A percentile compares a stretch with the other conserved stretches of the same genome.
Evolutionary conservation across 176 grass and related monocot genomes (phyloP).

Genomic region (Ensete glaucum): DNA sequence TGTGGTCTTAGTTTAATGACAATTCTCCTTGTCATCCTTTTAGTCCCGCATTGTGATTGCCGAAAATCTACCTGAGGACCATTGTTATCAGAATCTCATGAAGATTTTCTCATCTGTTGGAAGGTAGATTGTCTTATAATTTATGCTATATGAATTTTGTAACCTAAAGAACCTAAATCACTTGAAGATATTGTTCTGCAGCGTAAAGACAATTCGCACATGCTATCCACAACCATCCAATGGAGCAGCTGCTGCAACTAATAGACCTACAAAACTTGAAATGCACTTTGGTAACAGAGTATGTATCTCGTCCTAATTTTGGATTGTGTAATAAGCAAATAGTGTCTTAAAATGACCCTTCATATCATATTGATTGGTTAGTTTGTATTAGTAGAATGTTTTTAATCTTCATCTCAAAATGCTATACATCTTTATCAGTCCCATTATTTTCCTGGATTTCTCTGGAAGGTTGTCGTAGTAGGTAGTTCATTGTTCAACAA

Average conservation of each 20-base stretch:
- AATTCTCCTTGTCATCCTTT: slow-evolving; percentile 11
- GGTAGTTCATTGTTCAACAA: too few species aligned
- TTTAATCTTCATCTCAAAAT: too few species aligned
- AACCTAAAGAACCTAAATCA: not conserved
- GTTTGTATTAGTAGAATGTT: not conserved
- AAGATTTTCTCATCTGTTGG: slow-evolving; percentile 90
- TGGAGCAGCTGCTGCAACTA: slow-evolving; percentile 68
- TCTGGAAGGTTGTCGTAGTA: too few species aligned
- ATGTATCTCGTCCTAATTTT: slow-evolving; percentile 9
- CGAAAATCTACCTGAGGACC: slow-evolving; percentile 98
- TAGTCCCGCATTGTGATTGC: slow-evolving; percentile 90
- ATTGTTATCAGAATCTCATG: slow-evolving; percentile 98
- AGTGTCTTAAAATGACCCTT: too few species aligned
- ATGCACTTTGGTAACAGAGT: slow-evolving; percentile 99
- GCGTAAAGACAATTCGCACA: slow-evolving; percentile 92
- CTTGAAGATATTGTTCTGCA: slow-evolving; percentile 28
- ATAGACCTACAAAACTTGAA: slow-evolving; percentile 89
- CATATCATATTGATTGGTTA: not conserved
- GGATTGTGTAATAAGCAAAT: too few species aligned
- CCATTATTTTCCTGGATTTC: too few species aligned
- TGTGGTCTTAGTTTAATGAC: not conserved
- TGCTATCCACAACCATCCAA: slow-evolving; percentile 89
- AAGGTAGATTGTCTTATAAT: slow-evolving; percentile 37
- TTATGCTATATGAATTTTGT: not conserved
- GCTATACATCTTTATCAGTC: too few species aligned